phyloP scores from a whole-genome alignment of 257 asterid genomes.

The Jasminum sambac region DNA sequence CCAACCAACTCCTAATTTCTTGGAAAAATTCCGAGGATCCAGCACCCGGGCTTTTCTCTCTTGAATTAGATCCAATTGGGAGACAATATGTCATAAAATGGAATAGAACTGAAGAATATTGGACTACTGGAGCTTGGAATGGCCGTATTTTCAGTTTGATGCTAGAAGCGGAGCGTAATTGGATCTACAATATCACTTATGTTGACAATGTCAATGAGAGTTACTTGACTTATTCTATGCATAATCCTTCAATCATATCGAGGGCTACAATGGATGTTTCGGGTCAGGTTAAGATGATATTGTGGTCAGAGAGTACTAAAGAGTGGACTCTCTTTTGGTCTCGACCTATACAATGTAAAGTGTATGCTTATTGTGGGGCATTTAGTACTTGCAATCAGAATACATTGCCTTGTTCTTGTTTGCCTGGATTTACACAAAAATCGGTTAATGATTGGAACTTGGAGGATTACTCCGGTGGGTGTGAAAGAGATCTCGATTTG shows the following conservation, averaged over 20 bases:
- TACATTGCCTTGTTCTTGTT: constrained; percentile 39
- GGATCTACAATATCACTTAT: constrained; percentile 34
- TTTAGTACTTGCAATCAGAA: constrained; percentile 40
- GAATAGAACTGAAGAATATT: constrained; percentile 22
- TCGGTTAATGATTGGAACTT: constrained; percentile 32
- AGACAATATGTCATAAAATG: constrained; percentile 12
- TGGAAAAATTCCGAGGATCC: constrained; percentile 29
- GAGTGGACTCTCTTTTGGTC: constrained; percentile 44
- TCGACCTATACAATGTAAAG: constrained; percentile 47
- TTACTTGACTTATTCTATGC: constrained; percentile 40
- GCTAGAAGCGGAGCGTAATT: constrained; percentile 37
- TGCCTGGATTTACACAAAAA: constrained; percentile 31
- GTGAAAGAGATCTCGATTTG: constrained; percentile 29
- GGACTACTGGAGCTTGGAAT: constrained; percentile 23
- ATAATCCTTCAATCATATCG: constrained; percentile 18
- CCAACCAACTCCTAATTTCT: constrained; percentile 3
- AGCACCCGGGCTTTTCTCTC: constrained; percentile 18
- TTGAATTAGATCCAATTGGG: constrained; percentile 14
- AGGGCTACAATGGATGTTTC: constrained; percentile 43
- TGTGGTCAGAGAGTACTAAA: background rate
- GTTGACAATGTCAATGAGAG: constrained; percentile 33
- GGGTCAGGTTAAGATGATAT: background rate
- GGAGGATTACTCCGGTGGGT: constrained; percentile 49
- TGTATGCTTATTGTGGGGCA: constrained; percentile 49
- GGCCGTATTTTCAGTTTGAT: constrained; percentile 7